Conservation (phyloP, 1,139 yeast genomes). For the Taphrina sp. region DNA sequence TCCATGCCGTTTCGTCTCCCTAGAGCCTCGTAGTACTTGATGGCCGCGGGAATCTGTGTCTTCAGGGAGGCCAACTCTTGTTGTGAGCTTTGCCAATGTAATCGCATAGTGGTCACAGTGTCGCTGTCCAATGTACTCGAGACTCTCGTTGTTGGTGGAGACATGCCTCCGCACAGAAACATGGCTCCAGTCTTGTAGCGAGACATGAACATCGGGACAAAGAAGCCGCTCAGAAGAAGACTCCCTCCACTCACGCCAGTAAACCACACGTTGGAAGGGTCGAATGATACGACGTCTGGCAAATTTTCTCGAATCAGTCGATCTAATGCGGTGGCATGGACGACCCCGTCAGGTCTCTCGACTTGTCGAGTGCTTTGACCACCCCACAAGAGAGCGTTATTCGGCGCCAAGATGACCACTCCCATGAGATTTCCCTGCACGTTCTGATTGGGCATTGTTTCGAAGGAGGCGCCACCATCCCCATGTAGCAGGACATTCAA, state of each 20-base stretch:
- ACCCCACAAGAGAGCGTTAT: slow-evolving; percentile 26
- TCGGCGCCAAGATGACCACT: slow-evolving; percentile 24
- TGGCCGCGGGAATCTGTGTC: slow-evolving; percentile 17
- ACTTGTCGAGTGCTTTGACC: slow-evolving; percentile 17
- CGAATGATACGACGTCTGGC: slow-evolving; percentile 1
- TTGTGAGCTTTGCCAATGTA: slow-evolving; percentile 26
- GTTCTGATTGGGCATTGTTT: slow-evolving; percentile 14
- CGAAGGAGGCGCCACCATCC: slow-evolving; percentile 26
- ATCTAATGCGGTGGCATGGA: slow-evolving; percentile 22
- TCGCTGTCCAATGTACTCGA: slow-evolving; percentile 15
- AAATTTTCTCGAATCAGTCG: slow-evolving; percentile 15
- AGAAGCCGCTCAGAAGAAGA: slow-evolving; percentile 21
- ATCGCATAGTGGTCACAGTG: slow-evolving; percentile 1
- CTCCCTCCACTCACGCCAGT: slow-evolving; percentile 26
- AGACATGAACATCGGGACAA: slow-evolving; percentile 17
- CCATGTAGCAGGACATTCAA: slow-evolving; percentile 25
- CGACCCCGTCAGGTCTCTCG: slow-evolving; percentile 26
- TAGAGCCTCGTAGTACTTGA: slow-evolving; percentile 16
- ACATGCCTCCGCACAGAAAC: slow-evolving; percentile 28
- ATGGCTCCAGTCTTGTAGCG: slow-evolving; percentile 26
- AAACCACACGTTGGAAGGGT: slow-evolving; percentile 18
- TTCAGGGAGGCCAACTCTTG: slow-evolving; percentile 20
- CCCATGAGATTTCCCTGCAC: slow-evolving; percentile 25
- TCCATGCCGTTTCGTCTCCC: slow-evolving; percentile 13
- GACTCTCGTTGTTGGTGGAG: slow-evolving; percentile 17